phyloP scores from a whole-genome alignment of 2,329 filamentous ascomycete genomes.

The Zymoseptoria ardabiliae region DNA sequence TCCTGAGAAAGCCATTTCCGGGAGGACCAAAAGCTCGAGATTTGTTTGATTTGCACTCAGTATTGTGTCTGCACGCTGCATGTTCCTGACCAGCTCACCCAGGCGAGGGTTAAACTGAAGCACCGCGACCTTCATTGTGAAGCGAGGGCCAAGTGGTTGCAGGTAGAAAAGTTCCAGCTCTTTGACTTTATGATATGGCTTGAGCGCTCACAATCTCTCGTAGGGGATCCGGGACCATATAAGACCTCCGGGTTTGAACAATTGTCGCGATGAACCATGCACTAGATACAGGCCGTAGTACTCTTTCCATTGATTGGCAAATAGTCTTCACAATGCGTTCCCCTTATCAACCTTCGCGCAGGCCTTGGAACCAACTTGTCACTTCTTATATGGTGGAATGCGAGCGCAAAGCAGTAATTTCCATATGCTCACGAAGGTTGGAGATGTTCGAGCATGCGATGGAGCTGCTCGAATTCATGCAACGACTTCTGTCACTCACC shows the following conservation, averaged over 20 bases:
- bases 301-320: too few relatives aligned
- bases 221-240: too few relatives aligned
- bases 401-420: background rate
- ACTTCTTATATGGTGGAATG: background rate
- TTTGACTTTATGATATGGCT: background rate
- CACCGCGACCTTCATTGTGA: conserved; percentile 57
- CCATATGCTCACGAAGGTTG: background rate
- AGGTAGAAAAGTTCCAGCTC: background rate
- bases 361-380: background rate
- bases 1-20: conserved; percentile 70
- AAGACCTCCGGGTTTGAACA: too few relatives aligned
- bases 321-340: too few relatives aligned
- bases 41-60: conserved; percentile 45
- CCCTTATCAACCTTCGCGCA: too few relatives aligned
- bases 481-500: background rate
- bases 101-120: conserved; percentile 67
- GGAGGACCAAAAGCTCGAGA: conserved; percentile 66
- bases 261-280: too few relatives aligned
- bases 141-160: background rate
- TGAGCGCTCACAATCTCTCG: background rate
- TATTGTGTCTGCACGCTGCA: conserved; percentile 59
- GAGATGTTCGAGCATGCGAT: background rate
- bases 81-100: conserved; percentile 62
- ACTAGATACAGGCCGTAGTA: too few relatives aligned
- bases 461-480: background rate